Evolutionary conservation across 2,329 filamentous ascomycete genomes (phyloP).

Genomic region (Akanthomyces dipterigenus): DNA sequence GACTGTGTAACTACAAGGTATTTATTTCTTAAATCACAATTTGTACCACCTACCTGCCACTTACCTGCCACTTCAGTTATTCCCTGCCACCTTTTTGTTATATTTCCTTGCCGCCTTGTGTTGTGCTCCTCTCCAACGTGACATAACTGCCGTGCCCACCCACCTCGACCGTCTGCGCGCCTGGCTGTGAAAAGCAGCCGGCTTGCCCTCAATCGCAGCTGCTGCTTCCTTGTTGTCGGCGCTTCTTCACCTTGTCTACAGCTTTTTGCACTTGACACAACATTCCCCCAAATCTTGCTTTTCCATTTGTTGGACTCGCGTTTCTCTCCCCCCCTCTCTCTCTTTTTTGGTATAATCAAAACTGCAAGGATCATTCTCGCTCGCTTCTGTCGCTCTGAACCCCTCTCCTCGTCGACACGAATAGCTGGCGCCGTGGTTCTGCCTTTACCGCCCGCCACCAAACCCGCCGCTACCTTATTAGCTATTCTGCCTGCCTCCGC

Average conservation of each 20-base stretch:
- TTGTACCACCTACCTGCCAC: not conserved
- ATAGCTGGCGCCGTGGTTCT: not conserved
- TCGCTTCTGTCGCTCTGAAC: not conserved
- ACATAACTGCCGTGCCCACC: not conserved
- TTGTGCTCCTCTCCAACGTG: not conserved
- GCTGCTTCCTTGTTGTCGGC: not conserved
- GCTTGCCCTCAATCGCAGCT: not conserved
- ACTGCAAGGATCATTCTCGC: not conserved
- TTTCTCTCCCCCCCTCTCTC: too few species aligned
- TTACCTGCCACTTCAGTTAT: not conserved
- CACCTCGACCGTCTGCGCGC: not conserved
- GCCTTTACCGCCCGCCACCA: slow-evolving; percentile 6
- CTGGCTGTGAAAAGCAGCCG: not conserved
- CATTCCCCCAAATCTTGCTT: not conserved
- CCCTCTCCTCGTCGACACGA: not conserved
- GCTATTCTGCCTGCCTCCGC: not conserved
- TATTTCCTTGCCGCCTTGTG: not conserved
- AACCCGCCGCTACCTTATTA: not conserved
- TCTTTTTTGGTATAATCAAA: not conserved
- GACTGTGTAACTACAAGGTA: not conserved
- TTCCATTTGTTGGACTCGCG: not conserved
- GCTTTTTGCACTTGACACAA: not conserved
- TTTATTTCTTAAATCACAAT: too few species aligned
- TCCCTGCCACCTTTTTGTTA: not conserved
- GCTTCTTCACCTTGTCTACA: not conserved